Evolutionary conservation across 2,329 filamentous ascomycete genomes (phyloP).

Genomic region (Cercospora berteroae): DNA sequence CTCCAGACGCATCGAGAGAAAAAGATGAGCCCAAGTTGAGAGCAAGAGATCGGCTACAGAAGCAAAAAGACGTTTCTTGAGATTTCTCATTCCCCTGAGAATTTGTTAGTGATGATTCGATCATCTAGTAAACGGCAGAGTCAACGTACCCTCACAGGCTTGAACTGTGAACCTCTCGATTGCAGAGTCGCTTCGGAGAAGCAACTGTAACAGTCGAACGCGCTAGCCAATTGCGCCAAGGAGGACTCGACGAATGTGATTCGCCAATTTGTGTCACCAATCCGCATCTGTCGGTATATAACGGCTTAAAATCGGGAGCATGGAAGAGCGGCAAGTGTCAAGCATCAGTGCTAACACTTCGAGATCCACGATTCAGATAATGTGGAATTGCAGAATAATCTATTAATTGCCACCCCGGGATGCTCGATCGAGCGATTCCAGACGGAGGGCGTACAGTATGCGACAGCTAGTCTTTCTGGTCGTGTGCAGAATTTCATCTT

Average conservation of each 20-base stretch:
- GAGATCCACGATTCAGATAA: too few species aligned
- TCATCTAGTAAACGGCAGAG: background rate
- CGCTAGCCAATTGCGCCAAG: constrained; percentile 8
- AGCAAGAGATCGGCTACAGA: background rate
- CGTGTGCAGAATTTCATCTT: too few species aligned
- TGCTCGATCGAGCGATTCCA: too few species aligned
- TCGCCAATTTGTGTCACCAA: too few species aligned
- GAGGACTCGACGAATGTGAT: background rate
- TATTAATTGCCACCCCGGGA: too few species aligned
- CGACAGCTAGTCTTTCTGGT: too few species aligned
- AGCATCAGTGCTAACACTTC: too few species aligned
- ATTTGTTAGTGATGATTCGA: background rate
- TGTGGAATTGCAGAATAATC: too few species aligned
- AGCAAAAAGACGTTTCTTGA: background rate
- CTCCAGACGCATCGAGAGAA: background rate
- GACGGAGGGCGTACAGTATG: too few species aligned
- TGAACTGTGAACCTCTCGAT: constrained; percentile 8
- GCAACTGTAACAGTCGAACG: background rate
- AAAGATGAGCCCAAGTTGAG: background rate
- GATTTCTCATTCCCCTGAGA: background rate
- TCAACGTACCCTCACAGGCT: background rate
- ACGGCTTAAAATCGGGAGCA: too few species aligned
- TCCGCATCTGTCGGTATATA: too few species aligned
- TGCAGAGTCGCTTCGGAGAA: background rate
- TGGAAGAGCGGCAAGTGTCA: too few species aligned